Evolutionary conservation across 805 yeast genomes (phyloP).

Genomic region (Komagataella mondaviorum): DNA sequence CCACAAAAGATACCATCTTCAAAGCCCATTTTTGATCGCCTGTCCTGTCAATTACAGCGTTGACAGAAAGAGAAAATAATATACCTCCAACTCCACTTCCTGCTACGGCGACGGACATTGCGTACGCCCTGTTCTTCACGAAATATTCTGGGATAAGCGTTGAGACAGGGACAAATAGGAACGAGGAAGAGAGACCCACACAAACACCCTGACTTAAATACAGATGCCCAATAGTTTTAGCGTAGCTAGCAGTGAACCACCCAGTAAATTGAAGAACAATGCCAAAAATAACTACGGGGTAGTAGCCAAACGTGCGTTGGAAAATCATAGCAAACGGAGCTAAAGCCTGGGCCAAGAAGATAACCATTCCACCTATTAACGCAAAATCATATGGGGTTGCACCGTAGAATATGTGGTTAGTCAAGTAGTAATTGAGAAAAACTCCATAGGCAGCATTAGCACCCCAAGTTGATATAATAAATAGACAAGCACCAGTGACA

Average conservation of each 20-base stretch:
- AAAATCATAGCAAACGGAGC: conserved; percentile 42
- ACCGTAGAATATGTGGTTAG: conserved; percentile 31
- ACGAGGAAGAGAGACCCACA: conserved; percentile 34
- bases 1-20: conserved; percentile 23
- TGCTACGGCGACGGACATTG: conserved; percentile 21
- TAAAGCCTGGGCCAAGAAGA: conserved; percentile 42
- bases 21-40: conserved; percentile 30
- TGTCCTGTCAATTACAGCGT: conserved; percentile 21
- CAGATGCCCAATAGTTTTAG: conserved; percentile 34
- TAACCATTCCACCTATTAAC: conserved; percentile 44
- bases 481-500: conserved; percentile 1
- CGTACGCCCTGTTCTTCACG: conserved; percentile 27
- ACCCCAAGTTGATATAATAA: conserved; percentile 41
- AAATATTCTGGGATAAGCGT: conserved; percentile 42
- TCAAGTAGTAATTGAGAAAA: conserved; percentile 37
- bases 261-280: conserved; percentile 29
- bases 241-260: conserved; percentile 36
- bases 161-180: conserved; percentile 38
- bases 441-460: conserved; percentile 48
- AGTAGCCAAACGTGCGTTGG: conserved; percentile 36
- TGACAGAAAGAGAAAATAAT: conserved; percentile 18
- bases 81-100: conserved; percentile 33
- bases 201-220: conserved; percentile 39
- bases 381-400: conserved; percentile 46
- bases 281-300: conserved; percentile 28